Percentiles rank a stretch among this genome's conserved stretches.
Evolutionary conservation across 1,284 basidiomycete species (phyloP).

Genomic region (Testicularia cyperi): DNA sequence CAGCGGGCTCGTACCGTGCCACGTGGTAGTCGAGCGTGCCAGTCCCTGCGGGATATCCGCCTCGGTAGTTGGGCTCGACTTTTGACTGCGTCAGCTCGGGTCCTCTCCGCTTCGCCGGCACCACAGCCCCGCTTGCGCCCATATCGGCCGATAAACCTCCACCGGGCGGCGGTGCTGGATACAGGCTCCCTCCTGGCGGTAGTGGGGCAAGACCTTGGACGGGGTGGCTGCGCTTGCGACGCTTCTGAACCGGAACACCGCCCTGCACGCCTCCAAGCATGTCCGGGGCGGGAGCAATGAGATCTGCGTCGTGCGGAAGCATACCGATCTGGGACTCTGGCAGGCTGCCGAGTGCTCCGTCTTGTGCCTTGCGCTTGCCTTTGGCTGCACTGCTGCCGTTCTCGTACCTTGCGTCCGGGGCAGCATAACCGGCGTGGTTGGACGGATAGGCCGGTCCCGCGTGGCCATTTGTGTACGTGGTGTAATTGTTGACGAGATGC

Average conservation of each 20-base stretch:
- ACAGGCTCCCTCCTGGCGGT: neutral
- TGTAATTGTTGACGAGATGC: slow-evolving; percentile 32
- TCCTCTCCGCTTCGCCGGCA: slow-evolving; percentile 17
- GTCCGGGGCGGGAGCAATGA: slow-evolving; percentile 32
- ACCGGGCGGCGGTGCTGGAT: too few species aligned
- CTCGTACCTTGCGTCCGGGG: slow-evolving; percentile 23
- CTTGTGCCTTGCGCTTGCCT: slow-evolving; percentile 40
- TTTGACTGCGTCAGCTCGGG: slow-evolving; percentile 18
- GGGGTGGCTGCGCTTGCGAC: slow-evolving; percentile 35
- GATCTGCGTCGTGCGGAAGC: slow-evolving; percentile 35
- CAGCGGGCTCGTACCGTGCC: slow-evolving; percentile 21
- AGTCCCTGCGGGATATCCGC: slow-evolving; percentile 34
- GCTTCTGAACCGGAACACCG: slow-evolving; percentile 13
- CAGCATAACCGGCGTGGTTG: slow-evolving; percentile 1
- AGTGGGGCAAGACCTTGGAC: slow-evolving; percentile 15
- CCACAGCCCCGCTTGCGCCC: neutral
- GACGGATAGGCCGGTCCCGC: slow-evolving; percentile 8
- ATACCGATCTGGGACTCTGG: slow-evolving; percentile 17
- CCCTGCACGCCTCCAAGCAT: slow-evolving; percentile 1
- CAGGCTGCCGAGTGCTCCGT: slow-evolving; percentile 4
- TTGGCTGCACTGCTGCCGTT: slow-evolving; percentile 6
- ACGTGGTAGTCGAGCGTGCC: slow-evolving; percentile 32
- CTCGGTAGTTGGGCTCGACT: slow-evolving; percentile 34
- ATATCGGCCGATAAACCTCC: neutral
- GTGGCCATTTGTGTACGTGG: slow-evolving; percentile 23